Evolutionary conservation across 441 rosid species (phyloP), one percentile per base, ranked within the genome.

Genomic region (Gossypium davidsonii): DNA sequence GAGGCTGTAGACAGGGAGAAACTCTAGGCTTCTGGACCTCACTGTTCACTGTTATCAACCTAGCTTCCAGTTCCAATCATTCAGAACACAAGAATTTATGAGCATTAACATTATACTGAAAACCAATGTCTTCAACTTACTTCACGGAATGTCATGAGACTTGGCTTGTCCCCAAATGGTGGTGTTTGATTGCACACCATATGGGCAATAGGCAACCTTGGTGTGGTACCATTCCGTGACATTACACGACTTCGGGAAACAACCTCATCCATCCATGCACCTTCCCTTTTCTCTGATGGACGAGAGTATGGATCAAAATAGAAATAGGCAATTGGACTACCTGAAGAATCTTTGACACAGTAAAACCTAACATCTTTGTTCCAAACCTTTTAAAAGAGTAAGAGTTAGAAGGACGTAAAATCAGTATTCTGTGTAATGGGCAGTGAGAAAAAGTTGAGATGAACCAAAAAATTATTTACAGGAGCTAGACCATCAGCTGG

Each of bases 181-280:
- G 98, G 97, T 75, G 92, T 85, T 80, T 92, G 97, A 82, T 94
- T 92, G 85, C 97, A 92, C 66, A 92, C 97, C 95, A 94, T 90
- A 82, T 94, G 97, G 14, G 97, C 97, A 79, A 94, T 83, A 76
- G 97, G 98, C 51, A 94, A 85, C 82, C 98, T 89, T 4, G 87
- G 79, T 0, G 82, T 65, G 67, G 84, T 76, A 56, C 93, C 97
- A 73, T 87, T 90, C 67, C 63, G 83, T 63, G 98, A 87, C 85
- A 92, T 57, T 74, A 89, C 90, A 56, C 82, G 87, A 81, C 98
- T 92, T 72, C 97, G 88, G 46, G 85, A 79, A 80, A 90, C 79
- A 37, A 94, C 98, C 78, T 92, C 98, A 79, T 81, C 88, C 97
- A 92, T 88, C 97, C 98, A 94, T 65, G 98, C 98, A 60, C 97